These are phyloP conservation scores for Saprolegnia diclina DNA, from an alignment of 352 stramenopile genomes.

Conservation along the genomic window DNA sequence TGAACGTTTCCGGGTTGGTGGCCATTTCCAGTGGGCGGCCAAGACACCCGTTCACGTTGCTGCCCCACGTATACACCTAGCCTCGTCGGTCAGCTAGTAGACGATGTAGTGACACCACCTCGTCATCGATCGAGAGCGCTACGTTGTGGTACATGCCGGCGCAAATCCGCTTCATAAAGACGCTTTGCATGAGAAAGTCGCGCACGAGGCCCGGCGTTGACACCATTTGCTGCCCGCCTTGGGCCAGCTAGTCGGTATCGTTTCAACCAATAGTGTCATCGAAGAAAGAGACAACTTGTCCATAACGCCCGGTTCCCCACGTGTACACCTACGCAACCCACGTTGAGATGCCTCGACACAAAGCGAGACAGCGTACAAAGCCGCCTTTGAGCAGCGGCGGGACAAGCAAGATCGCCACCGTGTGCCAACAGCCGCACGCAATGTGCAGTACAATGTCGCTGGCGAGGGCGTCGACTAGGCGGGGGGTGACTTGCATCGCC, in stretches of 20 bases:
- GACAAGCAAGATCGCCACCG: slow-evolving; percentile 82
- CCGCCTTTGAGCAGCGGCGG: slow-evolving; percentile 79
- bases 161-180: slow-evolving; percentile 79
- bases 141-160: slow-evolving; percentile 90
- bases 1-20: slow-evolving; percentile 73
- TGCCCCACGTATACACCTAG: slow-evolving; percentile 90
- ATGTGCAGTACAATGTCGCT: slow-evolving; percentile 76
- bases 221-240: slow-evolving; percentile 67
- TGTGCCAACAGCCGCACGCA: slow-evolving; percentile 83
- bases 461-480: slow-evolving; percentile 62
- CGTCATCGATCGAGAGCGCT: slow-evolving; percentile 84
- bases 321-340: slow-evolving; percentile 64
- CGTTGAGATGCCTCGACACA: not conserved
- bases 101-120: slow-evolving; percentile 36
- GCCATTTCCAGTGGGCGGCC: slow-evolving; percentile 64
- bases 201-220: slow-evolving; percentile 64
- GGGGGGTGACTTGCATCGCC: slow-evolving; percentile 63
- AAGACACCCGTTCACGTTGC: slow-evolving; percentile 87
- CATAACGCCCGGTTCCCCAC: slow-evolving; percentile 90
- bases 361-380: slow-evolving; percentile 33
- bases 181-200: slow-evolving; percentile 72
- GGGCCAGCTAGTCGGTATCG: slow-evolving; percentile 41
- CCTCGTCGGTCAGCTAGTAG: not conserved
- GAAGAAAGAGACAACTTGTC: slow-evolving; percentile 51
- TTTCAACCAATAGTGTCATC: not conserved